phyloP scores from a whole-genome alignment of 805 yeast genomes.

The Metschnikowia continentalis region DNA sequence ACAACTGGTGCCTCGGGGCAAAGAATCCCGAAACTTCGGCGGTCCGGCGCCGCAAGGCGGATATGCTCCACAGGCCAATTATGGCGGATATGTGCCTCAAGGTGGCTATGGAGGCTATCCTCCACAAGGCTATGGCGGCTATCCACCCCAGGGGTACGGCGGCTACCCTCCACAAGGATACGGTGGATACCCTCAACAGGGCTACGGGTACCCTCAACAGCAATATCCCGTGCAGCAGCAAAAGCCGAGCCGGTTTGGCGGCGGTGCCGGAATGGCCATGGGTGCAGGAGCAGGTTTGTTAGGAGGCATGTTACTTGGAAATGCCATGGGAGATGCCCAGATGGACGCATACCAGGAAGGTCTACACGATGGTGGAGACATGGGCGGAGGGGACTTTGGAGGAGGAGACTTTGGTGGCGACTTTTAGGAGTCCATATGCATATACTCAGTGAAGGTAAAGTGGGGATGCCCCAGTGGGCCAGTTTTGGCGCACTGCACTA shows the following conservation, averaged over 20 bases:
- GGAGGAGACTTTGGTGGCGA: slow-evolving; percentile 20
- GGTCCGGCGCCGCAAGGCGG: slow-evolving; percentile 4
- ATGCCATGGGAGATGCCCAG: slow-evolving; percentile 34
- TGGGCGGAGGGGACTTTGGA: slow-evolving; percentile 21
- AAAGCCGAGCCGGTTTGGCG: slow-evolving; percentile 35
- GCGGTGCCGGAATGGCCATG: slow-evolving; percentile 38
- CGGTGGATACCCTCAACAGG: slow-evolving; percentile 25
- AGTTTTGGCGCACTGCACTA: background rate
- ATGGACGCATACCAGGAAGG: slow-evolving; percentile 25
- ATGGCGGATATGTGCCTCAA: slow-evolving; percentile 14
- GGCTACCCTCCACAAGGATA: slow-evolving; percentile 23
- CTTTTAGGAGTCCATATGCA: background rate
- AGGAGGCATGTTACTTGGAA: slow-evolving; percentile 54
- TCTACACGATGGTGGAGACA: slow-evolving; percentile 32
- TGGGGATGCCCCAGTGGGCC: background rate
- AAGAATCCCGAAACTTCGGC: background rate
- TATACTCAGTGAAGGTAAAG: background rate
- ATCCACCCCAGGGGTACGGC: slow-evolving; percentile 24
- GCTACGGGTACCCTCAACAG: slow-evolving; percentile 19
- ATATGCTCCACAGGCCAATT: slow-evolving; percentile 10
- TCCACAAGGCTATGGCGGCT: slow-evolving; percentile 27
- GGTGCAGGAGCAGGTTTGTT: slow-evolving; percentile 52
- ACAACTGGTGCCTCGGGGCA: slow-evolving; percentile 6
- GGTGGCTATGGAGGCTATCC: slow-evolving; percentile 13
- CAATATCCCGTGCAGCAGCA: slow-evolving; percentile 16